These are phyloP conservation scores for Diaporthe vaccinii DNA, from an alignment of 2,329 filamentous ascomycete genomes.

Conservation along the genomic window DNA sequence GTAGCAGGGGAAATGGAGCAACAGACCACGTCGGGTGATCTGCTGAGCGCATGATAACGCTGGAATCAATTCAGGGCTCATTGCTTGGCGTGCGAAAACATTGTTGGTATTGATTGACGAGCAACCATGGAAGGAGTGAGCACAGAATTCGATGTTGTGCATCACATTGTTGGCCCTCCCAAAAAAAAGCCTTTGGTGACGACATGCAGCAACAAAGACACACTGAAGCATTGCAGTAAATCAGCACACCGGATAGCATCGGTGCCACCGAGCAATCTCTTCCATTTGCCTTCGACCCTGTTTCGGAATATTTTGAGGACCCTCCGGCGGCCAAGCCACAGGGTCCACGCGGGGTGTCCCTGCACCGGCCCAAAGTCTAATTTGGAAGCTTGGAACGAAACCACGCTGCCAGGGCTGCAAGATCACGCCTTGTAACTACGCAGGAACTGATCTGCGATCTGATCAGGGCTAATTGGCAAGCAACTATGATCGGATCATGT, in stretches of 20 bases:
- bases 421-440: not conserved
- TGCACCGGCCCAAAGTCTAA: slow-evolving; percentile 10
- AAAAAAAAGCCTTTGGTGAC: not conserved
- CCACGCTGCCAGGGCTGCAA: slow-evolving; percentile 10
- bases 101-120: not conserved
- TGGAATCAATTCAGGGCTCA: not conserved
- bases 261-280: not conserved
- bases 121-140: not conserved
- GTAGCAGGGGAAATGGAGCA: not conserved
- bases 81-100: not conserved
- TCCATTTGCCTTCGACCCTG: not conserved
- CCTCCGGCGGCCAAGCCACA: not conserved
- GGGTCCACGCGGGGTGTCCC: slow-evolving; percentile 9
- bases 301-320: not conserved
- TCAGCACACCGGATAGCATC: not conserved
- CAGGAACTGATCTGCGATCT: slow-evolving; percentile 30
- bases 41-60: not conserved
- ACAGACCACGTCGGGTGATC: no score
- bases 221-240: not conserved
- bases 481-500: not conserved
- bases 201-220: no score
- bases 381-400: slow-evolving; percentile 10
- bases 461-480: not conserved
- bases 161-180: not conserved
- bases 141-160: not conserved